phyloP scores from a whole-genome alignment of 305 asterid genomes.

The Fraxinus angustifolia region DNA sequence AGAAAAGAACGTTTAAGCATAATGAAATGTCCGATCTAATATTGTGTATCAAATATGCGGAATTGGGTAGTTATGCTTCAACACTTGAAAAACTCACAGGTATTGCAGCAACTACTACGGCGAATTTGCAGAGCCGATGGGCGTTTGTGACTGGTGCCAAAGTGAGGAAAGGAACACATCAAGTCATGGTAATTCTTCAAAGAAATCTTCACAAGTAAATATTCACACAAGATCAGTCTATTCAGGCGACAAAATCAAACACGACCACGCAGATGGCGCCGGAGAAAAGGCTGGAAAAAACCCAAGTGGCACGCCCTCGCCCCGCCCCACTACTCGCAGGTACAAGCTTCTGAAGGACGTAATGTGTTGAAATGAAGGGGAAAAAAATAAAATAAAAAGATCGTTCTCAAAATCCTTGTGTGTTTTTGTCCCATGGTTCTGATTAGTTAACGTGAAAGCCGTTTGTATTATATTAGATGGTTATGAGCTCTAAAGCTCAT shows the following conservation, averaged over 20 bases:
- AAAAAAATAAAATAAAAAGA: background rate
- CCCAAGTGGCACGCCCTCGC: constrained; percentile 54
- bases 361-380: constrained; percentile 52
- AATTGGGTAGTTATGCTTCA: background rate
- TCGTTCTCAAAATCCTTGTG: constrained; percentile 11
- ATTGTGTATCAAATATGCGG: background rate
- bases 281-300: constrained; percentile 44
- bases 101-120: constrained; percentile 83
- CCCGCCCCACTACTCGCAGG: constrained; percentile 70
- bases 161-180: constrained; percentile 44
- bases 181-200: constrained; percentile 34
- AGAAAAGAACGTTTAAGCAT: background rate
- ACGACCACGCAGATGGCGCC: constrained; percentile 40
- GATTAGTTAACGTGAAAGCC: background rate
- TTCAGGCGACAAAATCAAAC: constrained; percentile 67
- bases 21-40: background rate
- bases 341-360: constrained; percentile 98
- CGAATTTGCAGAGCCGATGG: constrained; percentile 48
- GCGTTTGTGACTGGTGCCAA: constrained; percentile 85
- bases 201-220: constrained; percentile 34
- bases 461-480: background rate
- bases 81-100: constrained; percentile 29
- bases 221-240: constrained; percentile 43
- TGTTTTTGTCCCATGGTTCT: background rate
- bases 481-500: background rate